Percentiles rank a stretch among this genome's conserved stretches.
phyloP scores from a whole-genome alignment of 495 filamentous ascomycete genomes.

The Aspergillus saccharolyticus region DNA sequence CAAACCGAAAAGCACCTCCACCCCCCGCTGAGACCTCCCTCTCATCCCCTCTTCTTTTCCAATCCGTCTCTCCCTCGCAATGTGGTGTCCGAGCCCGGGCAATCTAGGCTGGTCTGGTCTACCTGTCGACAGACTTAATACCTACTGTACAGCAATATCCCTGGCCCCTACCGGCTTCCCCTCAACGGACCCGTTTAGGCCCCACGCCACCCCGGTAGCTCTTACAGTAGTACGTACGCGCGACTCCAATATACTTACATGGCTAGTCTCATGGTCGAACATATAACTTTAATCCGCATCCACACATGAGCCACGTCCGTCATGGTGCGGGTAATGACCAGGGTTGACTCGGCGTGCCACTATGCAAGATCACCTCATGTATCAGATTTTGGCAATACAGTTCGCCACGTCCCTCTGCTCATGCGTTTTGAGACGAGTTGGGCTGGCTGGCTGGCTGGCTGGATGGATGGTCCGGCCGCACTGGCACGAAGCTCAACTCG shows the following conservation, averaged over 20 bases:
- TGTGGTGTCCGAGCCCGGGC: constrained; percentile 3
- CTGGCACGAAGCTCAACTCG: not conserved
- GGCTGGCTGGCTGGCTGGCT: not conserved
- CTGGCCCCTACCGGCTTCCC: constrained; percentile 6
- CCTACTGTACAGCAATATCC: constrained; percentile 1
- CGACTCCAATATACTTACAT: not conserved
- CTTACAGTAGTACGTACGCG: constrained; percentile 1
- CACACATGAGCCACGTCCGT: constrained; percentile 2
- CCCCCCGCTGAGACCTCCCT: constrained; percentile 1
- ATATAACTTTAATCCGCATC: not conserved
- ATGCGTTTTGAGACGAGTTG: not conserved
- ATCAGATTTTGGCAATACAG: not conserved
- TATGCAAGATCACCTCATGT: constrained; percentile 7
- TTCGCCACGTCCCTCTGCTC: not conserved
- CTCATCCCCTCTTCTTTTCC: not conserved
- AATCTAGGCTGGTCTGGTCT: not conserved
- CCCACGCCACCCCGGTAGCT: not conserved
- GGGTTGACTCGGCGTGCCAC: constrained; percentile 2
- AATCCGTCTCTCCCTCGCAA: not conserved
- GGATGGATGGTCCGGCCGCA: not conserved
- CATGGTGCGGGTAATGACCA: constrained; percentile 1
- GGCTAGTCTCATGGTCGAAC: not conserved
- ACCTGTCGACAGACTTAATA: constrained; percentile 5
- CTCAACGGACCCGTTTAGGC: constrained; percentile 1
- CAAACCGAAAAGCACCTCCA: not conserved